These are phyloP conservation scores for Dactylorhiza incarnata DNA, from an alignment of 106 monocot species.

Conservation along the genomic window DNA sequence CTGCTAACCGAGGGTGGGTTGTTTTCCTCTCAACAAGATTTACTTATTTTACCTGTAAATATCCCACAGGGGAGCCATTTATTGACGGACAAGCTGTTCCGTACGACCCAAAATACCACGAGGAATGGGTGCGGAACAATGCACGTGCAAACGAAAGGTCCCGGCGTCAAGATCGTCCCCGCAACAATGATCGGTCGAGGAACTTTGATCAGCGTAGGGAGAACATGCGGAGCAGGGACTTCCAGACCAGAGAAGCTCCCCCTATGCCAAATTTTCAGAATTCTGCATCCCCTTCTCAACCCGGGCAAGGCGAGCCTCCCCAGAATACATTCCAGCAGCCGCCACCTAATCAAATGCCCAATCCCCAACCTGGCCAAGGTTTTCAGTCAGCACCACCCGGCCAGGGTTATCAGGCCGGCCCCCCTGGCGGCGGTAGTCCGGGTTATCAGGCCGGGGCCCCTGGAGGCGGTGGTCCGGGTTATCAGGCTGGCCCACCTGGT, in stretches of 20 bases:
- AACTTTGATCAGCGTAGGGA: constrained; percentile 85
- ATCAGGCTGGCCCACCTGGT: constrained; percentile 7
- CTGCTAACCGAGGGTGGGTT: not conserved
- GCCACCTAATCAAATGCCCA: constrained; percentile 5
- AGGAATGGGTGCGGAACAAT: constrained; percentile 76
- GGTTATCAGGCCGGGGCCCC: constrained; percentile 20
- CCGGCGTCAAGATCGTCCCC: constrained; percentile 80
- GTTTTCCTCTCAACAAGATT: not conserved
- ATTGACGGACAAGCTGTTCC: constrained; percentile 91
- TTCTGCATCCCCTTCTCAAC: constrained; percentile 8
- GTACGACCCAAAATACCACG: constrained; percentile 85
- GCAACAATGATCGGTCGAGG: constrained; percentile 79
- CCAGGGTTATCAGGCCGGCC: constrained; percentile 3
- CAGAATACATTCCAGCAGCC: not conserved
- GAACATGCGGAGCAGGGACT: constrained; percentile 46
- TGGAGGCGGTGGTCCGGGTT: not conserved
- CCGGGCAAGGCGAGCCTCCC: not conserved
- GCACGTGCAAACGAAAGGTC: constrained; percentile 75
- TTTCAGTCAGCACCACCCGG: constrained; percentile 9
- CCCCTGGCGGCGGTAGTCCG: constrained; percentile 5
- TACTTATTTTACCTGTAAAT: too few relatives aligned
- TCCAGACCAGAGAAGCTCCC: constrained; percentile 30
- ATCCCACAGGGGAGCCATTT: constrained; percentile 74
- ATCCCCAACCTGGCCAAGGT: constrained; percentile 3
- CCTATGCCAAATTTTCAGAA: constrained; percentile 8